phyloP scores from a whole-genome alignment of 768 basidiomycete species.

The Rhodocollybia butyracea region DNA sequence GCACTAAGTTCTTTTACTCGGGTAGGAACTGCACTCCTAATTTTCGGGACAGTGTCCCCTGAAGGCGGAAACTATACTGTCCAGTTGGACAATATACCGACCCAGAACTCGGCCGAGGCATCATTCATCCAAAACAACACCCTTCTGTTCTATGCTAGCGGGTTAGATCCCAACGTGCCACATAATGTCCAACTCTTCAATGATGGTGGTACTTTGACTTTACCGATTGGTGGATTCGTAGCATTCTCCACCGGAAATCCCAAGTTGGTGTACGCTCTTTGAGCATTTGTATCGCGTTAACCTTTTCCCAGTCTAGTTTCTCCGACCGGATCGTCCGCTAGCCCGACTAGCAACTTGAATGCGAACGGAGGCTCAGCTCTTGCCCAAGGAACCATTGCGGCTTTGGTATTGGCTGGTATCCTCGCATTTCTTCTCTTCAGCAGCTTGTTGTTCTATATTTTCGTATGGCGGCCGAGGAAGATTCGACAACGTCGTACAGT shows the following conservation, averaged over 20 bases:
- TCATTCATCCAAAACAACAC: conserved; percentile 49
- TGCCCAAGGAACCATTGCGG: conserved; percentile 61
- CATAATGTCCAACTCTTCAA: conserved; percentile 60
- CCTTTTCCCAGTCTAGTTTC: conserved; percentile 7
- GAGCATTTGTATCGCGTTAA: neutral
- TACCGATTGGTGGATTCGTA: conserved; percentile 49
- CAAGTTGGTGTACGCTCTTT: conserved; percentile 24
- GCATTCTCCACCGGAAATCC: conserved; percentile 33
- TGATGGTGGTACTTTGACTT: conserved; percentile 47
- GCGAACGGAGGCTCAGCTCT: conserved; percentile 16
- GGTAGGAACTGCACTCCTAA: conserved; percentile 57
- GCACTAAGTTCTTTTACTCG: neutral
- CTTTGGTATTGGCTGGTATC: conserved; percentile 54
- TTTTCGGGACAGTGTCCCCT: conserved; percentile 60
- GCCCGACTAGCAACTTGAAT: no score
- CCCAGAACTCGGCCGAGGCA: conserved; percentile 46
- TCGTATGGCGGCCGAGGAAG: conserved; percentile 45
- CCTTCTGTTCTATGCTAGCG: conserved; percentile 62
- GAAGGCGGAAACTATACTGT: conserved; percentile 58
- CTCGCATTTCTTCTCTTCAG: conserved; percentile 46
- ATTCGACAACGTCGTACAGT: conserved; percentile 21
- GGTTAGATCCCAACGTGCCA: conserved; percentile 43
- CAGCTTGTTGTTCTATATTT: conserved; percentile 38
- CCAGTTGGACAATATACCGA: conserved; percentile 44
- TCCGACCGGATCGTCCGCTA: conserved; percentile 11